phyloP scores from a whole-genome alignment of 495 filamentous ascomycete species.

The Penicillium antarcticum region DNA sequence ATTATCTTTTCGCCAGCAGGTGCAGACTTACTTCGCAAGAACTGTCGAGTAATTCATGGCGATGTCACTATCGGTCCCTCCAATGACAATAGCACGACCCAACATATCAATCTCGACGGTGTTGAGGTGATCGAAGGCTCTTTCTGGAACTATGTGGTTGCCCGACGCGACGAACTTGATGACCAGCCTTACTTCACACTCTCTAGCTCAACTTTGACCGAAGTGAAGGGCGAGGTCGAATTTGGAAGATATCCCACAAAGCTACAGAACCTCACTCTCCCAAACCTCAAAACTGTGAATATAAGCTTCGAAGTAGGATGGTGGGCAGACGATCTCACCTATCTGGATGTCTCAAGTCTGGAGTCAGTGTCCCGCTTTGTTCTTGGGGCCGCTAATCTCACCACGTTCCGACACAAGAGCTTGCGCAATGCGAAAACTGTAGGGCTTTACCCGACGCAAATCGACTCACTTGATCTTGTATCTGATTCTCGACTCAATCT shows the following conservation, averaged over 20 bases:
- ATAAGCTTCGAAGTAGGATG: neutral
- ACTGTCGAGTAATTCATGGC: neutral
- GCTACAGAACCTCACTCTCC: neutral
- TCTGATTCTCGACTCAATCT: neutral
- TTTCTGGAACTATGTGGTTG: neutral
- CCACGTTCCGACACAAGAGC: slow-evolving; percentile 1
- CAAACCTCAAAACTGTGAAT: neutral
- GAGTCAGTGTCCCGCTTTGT: neutral
- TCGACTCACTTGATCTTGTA: slow-evolving; percentile 5
- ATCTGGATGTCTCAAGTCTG: slow-evolving; percentile 6
- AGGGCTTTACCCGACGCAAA: neutral
- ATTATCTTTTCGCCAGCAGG: neutral
- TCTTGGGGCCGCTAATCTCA: neutral
- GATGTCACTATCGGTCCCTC: neutral
- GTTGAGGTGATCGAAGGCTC: neutral
- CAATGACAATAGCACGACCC: neutral
- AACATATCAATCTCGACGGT: slow-evolving; percentile 3
- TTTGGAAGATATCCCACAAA: neutral
- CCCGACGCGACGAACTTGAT: neutral
- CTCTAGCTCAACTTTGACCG: neutral
- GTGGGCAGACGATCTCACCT: neutral
- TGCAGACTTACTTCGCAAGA: neutral
- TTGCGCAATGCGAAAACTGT: neutral
- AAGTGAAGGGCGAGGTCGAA: neutral
- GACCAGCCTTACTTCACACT: neutral